Evolutionary conservation across 1,139 yeast species (phyloP).

Genomic region (Saccharomyces uvarum): DNA sequence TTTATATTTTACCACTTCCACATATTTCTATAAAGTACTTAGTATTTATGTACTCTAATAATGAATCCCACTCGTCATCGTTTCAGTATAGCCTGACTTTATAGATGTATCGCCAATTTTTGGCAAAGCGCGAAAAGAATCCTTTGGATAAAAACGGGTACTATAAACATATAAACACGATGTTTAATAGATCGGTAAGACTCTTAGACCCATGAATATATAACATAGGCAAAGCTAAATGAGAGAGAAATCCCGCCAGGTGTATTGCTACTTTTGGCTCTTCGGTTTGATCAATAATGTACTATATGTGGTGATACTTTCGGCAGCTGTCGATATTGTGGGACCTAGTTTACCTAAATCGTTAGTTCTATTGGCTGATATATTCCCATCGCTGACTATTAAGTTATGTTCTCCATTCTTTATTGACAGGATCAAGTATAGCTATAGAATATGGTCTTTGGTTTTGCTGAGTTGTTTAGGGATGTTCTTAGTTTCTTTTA

Average conservation of each 20-base stretch:
- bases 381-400: constrained; percentile 68
- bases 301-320: constrained; percentile 79
- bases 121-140: background rate
- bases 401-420: constrained; percentile 75
- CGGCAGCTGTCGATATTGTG: constrained; percentile 88
- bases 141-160: background rate
- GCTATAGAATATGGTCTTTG: constrained; percentile 44
- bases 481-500: constrained; percentile 61
- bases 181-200: background rate
- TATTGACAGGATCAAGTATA: constrained; percentile 58
- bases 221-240: background rate
- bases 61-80: background rate
- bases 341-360: constrained; percentile 82
- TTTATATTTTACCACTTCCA: background rate
- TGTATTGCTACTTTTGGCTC: constrained; percentile 59
- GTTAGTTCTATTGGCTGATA: constrained; percentile 75
- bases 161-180: background rate
- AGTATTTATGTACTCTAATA: background rate
- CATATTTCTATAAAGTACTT: background rate
- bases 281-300: constrained; percentile 86
- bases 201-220: background rate
- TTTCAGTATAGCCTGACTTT: background rate
- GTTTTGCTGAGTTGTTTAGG: constrained; percentile 62
- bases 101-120: background rate
- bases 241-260: constrained; percentile 5